Evolutionary conservation across 495 filamentous ascomycete genomes (phyloP).

Genomic region (Hyaloscypha finlandica): DNA sequence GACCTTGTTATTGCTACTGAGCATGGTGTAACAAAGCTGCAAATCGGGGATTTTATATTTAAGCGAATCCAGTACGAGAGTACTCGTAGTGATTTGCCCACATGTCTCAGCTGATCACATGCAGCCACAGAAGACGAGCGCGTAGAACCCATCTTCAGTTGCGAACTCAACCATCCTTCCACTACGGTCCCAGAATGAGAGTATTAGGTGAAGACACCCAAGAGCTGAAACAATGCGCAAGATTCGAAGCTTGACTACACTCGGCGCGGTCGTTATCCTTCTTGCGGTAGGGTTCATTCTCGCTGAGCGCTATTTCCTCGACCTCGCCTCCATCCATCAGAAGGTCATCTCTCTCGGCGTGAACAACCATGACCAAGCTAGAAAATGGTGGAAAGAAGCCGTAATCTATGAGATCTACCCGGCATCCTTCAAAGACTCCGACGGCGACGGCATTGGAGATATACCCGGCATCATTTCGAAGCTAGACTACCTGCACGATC

Average conservation of each 20-base stretch:
- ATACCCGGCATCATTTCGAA: conserved; percentile 65
- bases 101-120: background rate
- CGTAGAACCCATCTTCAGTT: background rate
- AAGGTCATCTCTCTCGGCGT: background rate
- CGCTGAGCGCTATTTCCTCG: background rate
- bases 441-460: conserved; percentile 67
- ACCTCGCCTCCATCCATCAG: background rate
- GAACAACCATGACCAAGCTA: background rate
- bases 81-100: no score
- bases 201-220: background rate
- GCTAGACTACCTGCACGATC: conserved; percentile 61
- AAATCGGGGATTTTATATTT: no score
- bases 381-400: conserved; percentile 44
- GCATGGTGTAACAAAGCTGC: no score
- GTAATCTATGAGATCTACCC: conserved; percentile 71
- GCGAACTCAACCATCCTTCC: background rate
- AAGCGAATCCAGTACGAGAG: no score
- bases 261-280: background rate
- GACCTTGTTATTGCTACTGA: no score
- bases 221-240: background rate
- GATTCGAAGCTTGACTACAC: background rate
- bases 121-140: background rate
- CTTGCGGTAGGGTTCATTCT: background rate
- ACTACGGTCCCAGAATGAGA: background rate
- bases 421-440: conserved; percentile 64